These are phyloP conservation scores for Vairimorpha necatrix DNA, from an alignment of 371 early-diverging fungal genomes.

Conservation along the genomic window DNA sequence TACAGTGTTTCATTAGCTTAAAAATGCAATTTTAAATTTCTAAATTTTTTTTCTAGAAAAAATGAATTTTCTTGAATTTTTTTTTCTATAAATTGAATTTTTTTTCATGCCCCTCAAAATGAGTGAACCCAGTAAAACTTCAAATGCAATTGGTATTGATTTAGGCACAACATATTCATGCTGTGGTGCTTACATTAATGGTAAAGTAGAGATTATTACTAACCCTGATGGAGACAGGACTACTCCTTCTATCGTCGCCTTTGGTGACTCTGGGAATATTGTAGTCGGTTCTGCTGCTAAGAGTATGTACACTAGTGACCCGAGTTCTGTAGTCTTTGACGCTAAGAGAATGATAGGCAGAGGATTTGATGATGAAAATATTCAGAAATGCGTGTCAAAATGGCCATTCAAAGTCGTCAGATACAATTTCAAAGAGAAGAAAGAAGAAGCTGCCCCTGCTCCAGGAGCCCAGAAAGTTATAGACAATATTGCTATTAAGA, in stretches of 20 bases:
- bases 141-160: constrained; percentile 67
- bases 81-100: not conserved
- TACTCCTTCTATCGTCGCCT: constrained; percentile 83
- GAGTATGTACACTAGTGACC: constrained; percentile 82
- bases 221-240: constrained; percentile 92
- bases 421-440: constrained; percentile 26
- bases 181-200: constrained; percentile 88
- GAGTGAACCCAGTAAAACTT: constrained; percentile 20
- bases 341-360: constrained; percentile 86
- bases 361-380: constrained; percentile 65
- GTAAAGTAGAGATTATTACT: constrained; percentile 69
- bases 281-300: constrained; percentile 86
- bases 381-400: constrained; percentile 57
- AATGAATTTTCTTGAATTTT: constrained; percentile 9
- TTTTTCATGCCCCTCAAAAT: not conserved
- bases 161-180: constrained; percentile 98
- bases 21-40: too few relatives aligned
- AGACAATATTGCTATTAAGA: constrained; percentile 43
- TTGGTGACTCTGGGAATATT: constrained; percentile 73
- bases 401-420: constrained; percentile 63
- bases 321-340: constrained; percentile 79
- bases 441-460: constrained; percentile 40
- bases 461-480: constrained; percentile 31
- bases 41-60: not conserved
- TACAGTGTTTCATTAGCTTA: too few relatives aligned